Percentiles rank a stretch among this genome's conserved stretches.
Evolutionary conservation across 345 rosid species (phyloP).

Genomic region (Reutealis trisperma): DNA sequence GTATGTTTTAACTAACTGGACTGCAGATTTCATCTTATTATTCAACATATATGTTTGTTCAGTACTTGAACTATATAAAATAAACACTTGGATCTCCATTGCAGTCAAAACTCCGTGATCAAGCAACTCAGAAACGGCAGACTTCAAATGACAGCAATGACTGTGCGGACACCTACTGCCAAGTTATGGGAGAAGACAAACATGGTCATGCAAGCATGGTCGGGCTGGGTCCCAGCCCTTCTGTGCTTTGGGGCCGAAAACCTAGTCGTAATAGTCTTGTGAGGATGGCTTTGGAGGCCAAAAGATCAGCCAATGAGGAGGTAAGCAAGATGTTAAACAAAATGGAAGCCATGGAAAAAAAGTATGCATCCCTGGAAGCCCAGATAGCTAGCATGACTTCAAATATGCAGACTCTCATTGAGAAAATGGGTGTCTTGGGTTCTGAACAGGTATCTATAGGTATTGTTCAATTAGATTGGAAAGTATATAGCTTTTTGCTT

Average conservation of each 20-base stretch:
- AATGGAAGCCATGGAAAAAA: conserved; percentile 44
- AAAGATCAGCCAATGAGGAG: conserved; percentile 30
- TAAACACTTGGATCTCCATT: background rate
- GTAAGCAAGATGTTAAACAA: conserved; percentile 32
- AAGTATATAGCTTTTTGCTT: background rate
- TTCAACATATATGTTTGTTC: background rate
- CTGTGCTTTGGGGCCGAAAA: conserved; percentile 26
- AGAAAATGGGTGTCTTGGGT: conserved; percentile 23
- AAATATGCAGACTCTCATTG: conserved; percentile 36
- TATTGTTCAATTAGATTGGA: background rate
- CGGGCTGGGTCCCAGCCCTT: conserved; percentile 29
- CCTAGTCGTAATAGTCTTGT: conserved; percentile 14
- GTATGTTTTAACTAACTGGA: conserved; percentile 23
- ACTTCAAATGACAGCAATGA: conserved; percentile 20
- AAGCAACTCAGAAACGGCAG: conserved; percentile 20
- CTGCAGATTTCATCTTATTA: background rate
- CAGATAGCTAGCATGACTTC: conserved; percentile 37
- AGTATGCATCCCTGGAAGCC: conserved; percentile 32
- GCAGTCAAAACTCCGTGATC: conserved; percentile 35
- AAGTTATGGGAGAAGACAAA: conserved; percentile 37
- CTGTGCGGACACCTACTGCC: conserved; percentile 28
- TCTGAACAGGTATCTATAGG: conserved; percentile 20
- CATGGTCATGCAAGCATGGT: conserved; percentile 13
- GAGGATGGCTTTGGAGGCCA: conserved; percentile 32
- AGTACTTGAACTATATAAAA: conserved; percentile 4